Evolutionary conservation across 805 yeast genomes (phyloP).

Genomic region (Starmerella roubikii): DNA sequence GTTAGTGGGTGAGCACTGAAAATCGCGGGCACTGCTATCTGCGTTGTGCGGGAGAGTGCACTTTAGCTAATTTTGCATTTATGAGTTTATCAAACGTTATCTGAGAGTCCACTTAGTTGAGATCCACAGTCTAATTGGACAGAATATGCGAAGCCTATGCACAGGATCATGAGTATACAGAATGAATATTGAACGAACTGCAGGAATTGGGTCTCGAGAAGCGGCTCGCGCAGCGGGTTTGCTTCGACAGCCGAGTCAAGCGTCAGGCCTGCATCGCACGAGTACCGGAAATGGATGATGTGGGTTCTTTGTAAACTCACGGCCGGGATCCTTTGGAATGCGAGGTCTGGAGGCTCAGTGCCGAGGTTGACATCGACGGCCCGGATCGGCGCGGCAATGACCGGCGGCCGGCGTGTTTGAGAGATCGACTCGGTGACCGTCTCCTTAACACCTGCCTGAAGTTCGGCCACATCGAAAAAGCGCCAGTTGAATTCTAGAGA

Average conservation of each 20-base stretch:
- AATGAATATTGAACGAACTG: too few relatives aligned
- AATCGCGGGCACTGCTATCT: too few relatives aligned
- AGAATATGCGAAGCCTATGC: too few relatives aligned
- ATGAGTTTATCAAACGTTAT: too few relatives aligned
- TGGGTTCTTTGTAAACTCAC: conserved; percentile 44
- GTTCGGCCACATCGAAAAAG: conserved; percentile 51
- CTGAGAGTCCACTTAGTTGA: too few relatives aligned
- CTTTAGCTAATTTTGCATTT: too few relatives aligned
- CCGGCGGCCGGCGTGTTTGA: conserved; percentile 23
- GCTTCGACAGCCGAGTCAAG: conserved; percentile 66
- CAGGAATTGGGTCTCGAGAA: conserved; percentile 27
- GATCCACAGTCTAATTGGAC: too few relatives aligned
- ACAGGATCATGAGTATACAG: too few relatives aligned
- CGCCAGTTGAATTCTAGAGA: conserved; percentile 60
- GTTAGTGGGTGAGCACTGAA: too few relatives aligned
- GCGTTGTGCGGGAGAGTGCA: too few relatives aligned
- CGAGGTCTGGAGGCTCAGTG: conserved; percentile 57
- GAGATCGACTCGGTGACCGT: conserved; percentile 25
- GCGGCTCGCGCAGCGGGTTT: conserved; percentile 37
- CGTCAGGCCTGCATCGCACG: conserved; percentile 60
- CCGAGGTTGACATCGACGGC: conserved; percentile 64
- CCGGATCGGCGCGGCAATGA: conserved; percentile 32
- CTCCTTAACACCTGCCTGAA: conserved; percentile 42
- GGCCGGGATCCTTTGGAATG: conserved; percentile 43
- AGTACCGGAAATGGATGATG: conserved; percentile 51